Conservation (phyloP, 306 rosid genomes). For the Echinosophora koreensis region DNA sequence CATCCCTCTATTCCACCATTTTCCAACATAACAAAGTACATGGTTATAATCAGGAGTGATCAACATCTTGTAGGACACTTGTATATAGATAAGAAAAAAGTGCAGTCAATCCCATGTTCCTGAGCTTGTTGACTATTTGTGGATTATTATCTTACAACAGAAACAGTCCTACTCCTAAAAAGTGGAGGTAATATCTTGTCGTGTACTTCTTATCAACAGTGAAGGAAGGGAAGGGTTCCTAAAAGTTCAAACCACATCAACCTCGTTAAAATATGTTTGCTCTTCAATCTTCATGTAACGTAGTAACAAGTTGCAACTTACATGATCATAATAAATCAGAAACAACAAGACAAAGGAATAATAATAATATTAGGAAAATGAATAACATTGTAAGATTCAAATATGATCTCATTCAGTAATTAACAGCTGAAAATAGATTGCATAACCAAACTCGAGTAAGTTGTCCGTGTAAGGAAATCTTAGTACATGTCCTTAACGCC, state of each 20-base stretch:
- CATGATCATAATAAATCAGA: slow-evolving; percentile 49
- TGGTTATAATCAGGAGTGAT: background rate
- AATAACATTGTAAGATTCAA: slow-evolving; percentile 40
- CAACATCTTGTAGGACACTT: slow-evolving; percentile 6
- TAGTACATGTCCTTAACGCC: slow-evolving; percentile 66
- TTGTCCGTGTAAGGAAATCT: slow-evolving; percentile 24
- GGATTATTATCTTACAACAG: background rate
- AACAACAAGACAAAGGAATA: slow-evolving; percentile 38
- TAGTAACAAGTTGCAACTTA: slow-evolving; percentile 61
- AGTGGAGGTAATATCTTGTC: background rate
- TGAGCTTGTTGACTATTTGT: slow-evolving; percentile 13
- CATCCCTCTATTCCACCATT: too few species aligned
- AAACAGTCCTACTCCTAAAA: slow-evolving; percentile 17
- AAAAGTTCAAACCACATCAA: slow-evolving; percentile 24
- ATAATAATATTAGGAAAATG: slow-evolving; percentile 42
- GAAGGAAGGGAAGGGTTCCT: background rate
- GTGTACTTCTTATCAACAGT: background rate
- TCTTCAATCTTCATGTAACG: slow-evolving; percentile 46
- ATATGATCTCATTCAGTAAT: slow-evolving; percentile 44
- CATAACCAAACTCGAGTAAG: slow-evolving; percentile 31
- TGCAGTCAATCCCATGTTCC: background rate
- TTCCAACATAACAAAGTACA: background rate
- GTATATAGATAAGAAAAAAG: background rate
- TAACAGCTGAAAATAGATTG: slow-evolving; percentile 35
- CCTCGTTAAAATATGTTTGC: slow-evolving; percentile 46